Percentiles rank a stretch among this genome's conserved stretches.
These are phyloP conservation scores for Discostella pseudostelligera DNA, from an alignment of 108 stramenopile genomes.

Conservation along the genomic window DNA sequence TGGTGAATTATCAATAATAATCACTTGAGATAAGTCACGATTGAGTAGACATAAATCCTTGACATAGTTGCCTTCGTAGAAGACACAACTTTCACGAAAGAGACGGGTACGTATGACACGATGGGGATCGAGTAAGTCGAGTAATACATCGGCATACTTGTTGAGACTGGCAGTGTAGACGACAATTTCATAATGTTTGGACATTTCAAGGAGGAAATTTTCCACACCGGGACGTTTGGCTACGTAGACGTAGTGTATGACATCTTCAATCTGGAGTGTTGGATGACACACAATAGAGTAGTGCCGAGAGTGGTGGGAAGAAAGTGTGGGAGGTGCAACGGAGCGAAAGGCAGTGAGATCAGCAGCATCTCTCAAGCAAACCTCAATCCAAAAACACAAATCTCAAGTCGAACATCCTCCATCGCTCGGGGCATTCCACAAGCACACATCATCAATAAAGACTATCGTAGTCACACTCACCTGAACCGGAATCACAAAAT, in stretches of 20 bases:
- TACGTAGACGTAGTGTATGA: conserved; percentile 97
- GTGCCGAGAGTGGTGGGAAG: background rate
- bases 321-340: background rate
- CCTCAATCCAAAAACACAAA: too few relatives aligned
- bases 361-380: too few relatives aligned
- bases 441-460: too few relatives aligned
- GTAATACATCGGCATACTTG: conserved; percentile 96
- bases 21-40: conserved; percentile 82
- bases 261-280: conserved; percentile 84
- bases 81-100: conserved; percentile 98
- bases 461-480: too few relatives aligned
- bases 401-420: too few relatives aligned
- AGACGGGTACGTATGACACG: conserved; percentile 81
- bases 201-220: conserved; percentile 91
- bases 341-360: background rate
- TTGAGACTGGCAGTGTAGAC: conserved; percentile 97
- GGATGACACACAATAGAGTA: background rate
- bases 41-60: conserved; percentile 91
- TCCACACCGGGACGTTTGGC: conserved; percentile 97
- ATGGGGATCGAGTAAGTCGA: conserved; percentile 92
- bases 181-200: conserved; percentile 96
- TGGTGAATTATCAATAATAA: conserved; percentile 98
- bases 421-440: too few relatives aligned
- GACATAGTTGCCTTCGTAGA: conserved; percentile 97
- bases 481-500: conserved; percentile 98